phyloP scores from a whole-genome alignment of 148 eudicot species.

The Dysphania ambrosioides region DNA sequence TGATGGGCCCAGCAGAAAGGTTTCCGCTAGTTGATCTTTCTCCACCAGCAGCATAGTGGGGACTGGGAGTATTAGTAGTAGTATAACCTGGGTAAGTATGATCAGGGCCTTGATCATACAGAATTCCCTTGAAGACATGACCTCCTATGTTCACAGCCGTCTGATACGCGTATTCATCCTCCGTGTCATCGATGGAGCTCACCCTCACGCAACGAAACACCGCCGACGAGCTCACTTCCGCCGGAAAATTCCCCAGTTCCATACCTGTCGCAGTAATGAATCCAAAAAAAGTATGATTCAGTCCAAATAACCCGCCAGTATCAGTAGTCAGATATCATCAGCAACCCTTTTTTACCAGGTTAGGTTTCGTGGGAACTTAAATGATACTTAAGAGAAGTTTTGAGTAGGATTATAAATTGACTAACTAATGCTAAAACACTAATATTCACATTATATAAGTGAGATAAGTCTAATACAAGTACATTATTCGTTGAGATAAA shows the following conservation, averaged over 20 bases:
- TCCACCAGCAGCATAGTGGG: conserved; percentile 21
- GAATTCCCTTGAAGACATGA: conserved; percentile 74
- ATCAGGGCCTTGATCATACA: conserved; percentile 74
- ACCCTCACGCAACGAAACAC: conserved; percentile 66
- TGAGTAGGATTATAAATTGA: too few species aligned
- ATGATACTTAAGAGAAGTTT: too few species aligned
- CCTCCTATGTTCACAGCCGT: conserved; percentile 81
- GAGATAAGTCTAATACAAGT: too few species aligned
- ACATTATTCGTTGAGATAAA: too few species aligned
- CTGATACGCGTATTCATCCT: conserved; percentile 75
- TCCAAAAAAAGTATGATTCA: not conserved
- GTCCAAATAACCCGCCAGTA: too few species aligned
- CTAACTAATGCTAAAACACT: too few species aligned
- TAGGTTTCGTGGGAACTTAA: too few species aligned
- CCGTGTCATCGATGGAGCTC: conserved; percentile 52
- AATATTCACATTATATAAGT: too few species aligned
- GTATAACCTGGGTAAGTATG: conserved; percentile 2
- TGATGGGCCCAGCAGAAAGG: conserved; percentile 24
- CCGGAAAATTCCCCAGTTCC: conserved; percentile 61
- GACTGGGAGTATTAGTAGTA: not conserved
- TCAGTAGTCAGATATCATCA: too few species aligned
- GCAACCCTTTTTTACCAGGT: not conserved
- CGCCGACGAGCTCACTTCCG: conserved; percentile 56
- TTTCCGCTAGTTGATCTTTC: conserved; percentile 49
- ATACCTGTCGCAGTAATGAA: conserved; percentile 35